Evolutionary conservation across 805 yeast genomes (phyloP).

Genomic region (Yarrowia divulgata): DNA sequence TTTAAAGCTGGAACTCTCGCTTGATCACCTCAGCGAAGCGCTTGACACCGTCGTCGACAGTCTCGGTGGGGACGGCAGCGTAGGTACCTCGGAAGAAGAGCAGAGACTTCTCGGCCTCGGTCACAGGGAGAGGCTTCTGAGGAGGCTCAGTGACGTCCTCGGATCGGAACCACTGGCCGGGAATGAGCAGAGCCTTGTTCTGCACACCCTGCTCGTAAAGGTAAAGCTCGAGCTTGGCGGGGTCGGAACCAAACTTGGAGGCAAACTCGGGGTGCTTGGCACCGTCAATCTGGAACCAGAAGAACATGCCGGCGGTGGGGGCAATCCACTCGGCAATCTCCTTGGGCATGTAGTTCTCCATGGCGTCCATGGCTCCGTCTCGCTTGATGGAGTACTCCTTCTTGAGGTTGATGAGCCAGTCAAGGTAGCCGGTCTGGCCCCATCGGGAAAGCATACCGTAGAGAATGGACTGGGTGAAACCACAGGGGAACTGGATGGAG

Average conservation of each 20-base stretch:
- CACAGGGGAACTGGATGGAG: constrained; percentile 79
- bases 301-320: constrained; percentile 63
- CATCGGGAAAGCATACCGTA: constrained; percentile 78
- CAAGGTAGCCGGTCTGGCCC: constrained; percentile 89
- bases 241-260: constrained; percentile 45
- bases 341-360: constrained; percentile 64
- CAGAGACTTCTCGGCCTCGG: constrained; percentile 47
- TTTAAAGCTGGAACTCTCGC: constrained; percentile 43
- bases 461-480: constrained; percentile 75
- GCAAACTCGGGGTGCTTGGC: constrained; percentile 57
- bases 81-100: constrained; percentile 56
- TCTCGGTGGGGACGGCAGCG: constrained; percentile 53
- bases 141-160: constrained; percentile 49
- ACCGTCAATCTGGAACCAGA: constrained; percentile 62
- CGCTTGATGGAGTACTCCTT: constrained; percentile 84
- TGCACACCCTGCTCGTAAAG: constrained; percentile 50
- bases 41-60: constrained; percentile 49
- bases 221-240: constrained; percentile 48
- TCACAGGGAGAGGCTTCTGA: constrained; percentile 49
- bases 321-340: constrained; percentile 50
- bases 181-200: constrained; percentile 51
- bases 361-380: constrained; percentile 81
- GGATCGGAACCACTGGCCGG: constrained; percentile 54
- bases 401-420: constrained; percentile 82
- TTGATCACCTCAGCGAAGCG: constrained; percentile 50